Conservation (phyloP, 1,139 yeast species). For the Wickerhamomyces sp. region DNA sequence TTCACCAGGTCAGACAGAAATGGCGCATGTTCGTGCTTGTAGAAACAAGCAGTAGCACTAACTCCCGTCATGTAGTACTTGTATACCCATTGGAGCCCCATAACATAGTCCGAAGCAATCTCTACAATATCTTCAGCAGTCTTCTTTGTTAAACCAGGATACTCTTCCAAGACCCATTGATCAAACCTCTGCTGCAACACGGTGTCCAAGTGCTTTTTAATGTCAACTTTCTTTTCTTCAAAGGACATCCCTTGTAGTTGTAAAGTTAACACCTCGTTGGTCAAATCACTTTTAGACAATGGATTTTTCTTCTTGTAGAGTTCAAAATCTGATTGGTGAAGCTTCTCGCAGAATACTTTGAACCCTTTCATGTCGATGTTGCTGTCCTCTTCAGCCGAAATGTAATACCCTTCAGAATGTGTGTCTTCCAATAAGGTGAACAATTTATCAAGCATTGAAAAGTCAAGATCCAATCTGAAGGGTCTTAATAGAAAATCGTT, state of each 20-base stretch:
- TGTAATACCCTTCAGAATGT: background rate
- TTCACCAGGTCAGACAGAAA: conserved; percentile 8
- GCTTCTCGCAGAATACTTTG: background rate
- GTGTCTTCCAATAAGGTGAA: background rate
- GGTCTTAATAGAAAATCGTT: conserved; percentile 20
- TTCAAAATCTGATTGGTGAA: conserved; percentile 4
- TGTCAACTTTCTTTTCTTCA: conserved; percentile 4
- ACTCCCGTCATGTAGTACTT: conserved; percentile 11
- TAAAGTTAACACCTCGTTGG: conserved; percentile 1
- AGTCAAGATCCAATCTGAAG: conserved; percentile 1
- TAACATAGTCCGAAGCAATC: conserved; percentile 6
- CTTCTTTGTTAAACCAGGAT: conserved; percentile 2
- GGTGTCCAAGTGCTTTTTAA: background rate
- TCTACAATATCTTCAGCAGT: conserved; percentile 1
- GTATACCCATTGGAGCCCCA: conserved; percentile 13
- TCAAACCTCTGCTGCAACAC: conserved; percentile 4
- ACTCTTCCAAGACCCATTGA: conserved; percentile 5
- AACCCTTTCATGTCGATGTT: background rate
- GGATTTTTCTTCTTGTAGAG: conserved; percentile 2
- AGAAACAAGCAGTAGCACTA: conserved; percentile 5
- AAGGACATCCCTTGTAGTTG: conserved; percentile 6
- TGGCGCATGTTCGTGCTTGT: conserved; percentile 7
- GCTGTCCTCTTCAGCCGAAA: background rate
- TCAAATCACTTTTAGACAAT: background rate
- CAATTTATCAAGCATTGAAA: background rate